A percentile compares a stretch with the other conserved stretches of the same genome.
Evolutionary conservation across 208 protist species (phyloP).

Genomic region (Leishmania lainsoni): DNA sequence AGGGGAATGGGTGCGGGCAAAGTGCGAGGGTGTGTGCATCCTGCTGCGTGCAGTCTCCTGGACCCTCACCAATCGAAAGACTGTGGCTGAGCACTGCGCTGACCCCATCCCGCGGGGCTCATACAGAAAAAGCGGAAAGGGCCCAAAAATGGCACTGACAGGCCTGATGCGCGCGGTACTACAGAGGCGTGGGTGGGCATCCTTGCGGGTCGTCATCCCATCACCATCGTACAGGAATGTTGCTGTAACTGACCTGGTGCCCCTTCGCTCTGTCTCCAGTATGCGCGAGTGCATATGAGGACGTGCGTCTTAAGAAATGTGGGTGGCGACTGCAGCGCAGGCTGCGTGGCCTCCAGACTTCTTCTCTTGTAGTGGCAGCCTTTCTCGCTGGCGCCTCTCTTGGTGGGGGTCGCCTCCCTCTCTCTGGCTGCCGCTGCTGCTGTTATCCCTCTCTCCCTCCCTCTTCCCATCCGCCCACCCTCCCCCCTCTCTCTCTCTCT

Average conservation of each 20-base stretch:
- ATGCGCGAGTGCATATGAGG: background rate
- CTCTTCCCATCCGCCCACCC: background rate
- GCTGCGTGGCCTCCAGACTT: background rate
- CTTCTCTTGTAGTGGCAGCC: too few relatives aligned
- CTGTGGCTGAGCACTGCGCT: background rate
- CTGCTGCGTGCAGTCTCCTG: background rate
- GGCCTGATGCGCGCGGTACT: background rate
- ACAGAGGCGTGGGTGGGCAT: background rate
- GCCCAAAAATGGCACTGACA: background rate
- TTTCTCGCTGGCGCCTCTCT: background rate
- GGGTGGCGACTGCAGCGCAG: background rate
- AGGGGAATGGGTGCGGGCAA: background rate
- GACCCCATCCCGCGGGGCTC: background rate
- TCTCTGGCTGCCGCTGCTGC: background rate
- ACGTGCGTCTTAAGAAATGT: background rate
- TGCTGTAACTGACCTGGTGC: background rate
- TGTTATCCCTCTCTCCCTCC: slow-evolving; percentile 8
- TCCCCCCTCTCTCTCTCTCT: background rate
- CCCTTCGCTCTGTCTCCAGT: background rate
- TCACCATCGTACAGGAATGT: background rate
- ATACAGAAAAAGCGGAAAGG: background rate
- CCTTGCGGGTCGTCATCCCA: background rate
- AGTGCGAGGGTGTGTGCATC: background rate
- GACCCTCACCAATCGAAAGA: background rate
- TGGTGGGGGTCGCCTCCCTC: background rate